Percentiles rank a stretch among this genome's conserved stretches.
These are phyloP conservation scores for Phaeosphaeria sp. DNA, from an alignment of 2,329 filamentous ascomycete genomes.

Conservation along the genomic window DNA sequence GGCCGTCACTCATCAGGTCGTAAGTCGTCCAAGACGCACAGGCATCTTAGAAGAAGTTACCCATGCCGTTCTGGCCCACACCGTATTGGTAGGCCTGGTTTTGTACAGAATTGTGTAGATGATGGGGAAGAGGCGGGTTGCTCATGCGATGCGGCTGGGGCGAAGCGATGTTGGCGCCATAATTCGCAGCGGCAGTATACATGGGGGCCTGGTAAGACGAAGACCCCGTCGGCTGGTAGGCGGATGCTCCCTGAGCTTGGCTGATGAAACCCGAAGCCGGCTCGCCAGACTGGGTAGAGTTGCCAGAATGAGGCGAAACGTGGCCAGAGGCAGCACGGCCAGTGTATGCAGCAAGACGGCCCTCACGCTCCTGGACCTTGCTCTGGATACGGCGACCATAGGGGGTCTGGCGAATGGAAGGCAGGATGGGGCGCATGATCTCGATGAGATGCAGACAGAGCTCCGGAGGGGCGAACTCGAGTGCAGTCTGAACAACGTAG, in stretches of 20 bases:
- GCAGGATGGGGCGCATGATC: constrained; percentile 81
- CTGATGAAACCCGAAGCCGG: constrained; percentile 21
- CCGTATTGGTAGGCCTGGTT: constrained; percentile 51
- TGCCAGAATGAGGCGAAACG: constrained; percentile 32
- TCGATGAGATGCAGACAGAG: constrained; percentile 71
- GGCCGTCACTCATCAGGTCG: constrained; percentile 59
- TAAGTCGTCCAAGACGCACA: constrained; percentile 50
- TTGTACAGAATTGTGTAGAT: constrained; percentile 47
- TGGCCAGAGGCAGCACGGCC: constrained; percentile 32
- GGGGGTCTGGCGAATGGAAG: constrained; percentile 85
- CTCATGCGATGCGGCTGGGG: constrained; percentile 45
- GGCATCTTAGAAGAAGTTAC: constrained; percentile 52
- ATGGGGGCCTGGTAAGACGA: constrained; percentile 32
- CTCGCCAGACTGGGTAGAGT: constrained; percentile 30
- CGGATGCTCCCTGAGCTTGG: constrained; percentile 16
- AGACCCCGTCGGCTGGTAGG: constrained; percentile 8
- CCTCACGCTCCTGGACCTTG: constrained; percentile 73
- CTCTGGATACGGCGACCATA: constrained; percentile 92
- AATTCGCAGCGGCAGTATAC: constrained; percentile 45
- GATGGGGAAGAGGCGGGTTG: constrained; percentile 45
- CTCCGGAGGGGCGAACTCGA: constrained; percentile 46
- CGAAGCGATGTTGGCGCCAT: constrained; percentile 44
- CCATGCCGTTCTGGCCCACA: constrained; percentile 48
- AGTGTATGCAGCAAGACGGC: constrained; percentile 39
- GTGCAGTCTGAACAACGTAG: constrained; percentile 95